A percentile compares a stretch with the other conserved stretches of the same genome.
Evolutionary conservation across 805 yeast genomes (phyloP).

Genomic region (Wickerhamomyces xylosicus): DNA sequence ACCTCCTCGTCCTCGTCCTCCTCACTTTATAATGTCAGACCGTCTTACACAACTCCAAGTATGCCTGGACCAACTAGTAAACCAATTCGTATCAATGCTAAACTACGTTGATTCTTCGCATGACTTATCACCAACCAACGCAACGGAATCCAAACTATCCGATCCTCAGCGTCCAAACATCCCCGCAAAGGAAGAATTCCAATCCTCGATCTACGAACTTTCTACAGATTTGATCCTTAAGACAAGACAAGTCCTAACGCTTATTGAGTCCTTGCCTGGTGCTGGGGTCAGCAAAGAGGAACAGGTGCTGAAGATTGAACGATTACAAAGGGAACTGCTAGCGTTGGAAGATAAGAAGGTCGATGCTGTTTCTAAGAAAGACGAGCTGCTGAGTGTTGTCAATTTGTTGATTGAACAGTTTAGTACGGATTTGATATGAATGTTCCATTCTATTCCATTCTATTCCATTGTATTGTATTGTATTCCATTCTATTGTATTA

Average conservation of each 20-base stretch:
- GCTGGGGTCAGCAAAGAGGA: slow-evolving; percentile 73
- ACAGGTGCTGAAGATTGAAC: slow-evolving; percentile 56
- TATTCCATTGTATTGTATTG: too few species aligned
- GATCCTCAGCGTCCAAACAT: slow-evolving; percentile 57
- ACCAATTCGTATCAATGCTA: slow-evolving; percentile 69
- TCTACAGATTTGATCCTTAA: slow-evolving; percentile 79
- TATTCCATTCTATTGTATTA: too few species aligned
- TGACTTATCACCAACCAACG: slow-evolving; percentile 39
- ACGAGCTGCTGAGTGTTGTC: slow-evolving; percentile 47
- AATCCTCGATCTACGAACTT: slow-evolving; percentile 56
- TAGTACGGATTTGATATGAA: slow-evolving; percentile 23
- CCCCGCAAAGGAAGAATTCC: slow-evolving; percentile 24
- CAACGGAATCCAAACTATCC: slow-evolving; percentile 41
- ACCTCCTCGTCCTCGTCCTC: too few species aligned
- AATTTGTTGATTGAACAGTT: slow-evolving; percentile 52
- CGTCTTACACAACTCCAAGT: slow-evolving; percentile 83
- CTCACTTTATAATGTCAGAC: slow-evolving; percentile 65
- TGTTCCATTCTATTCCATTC: too few species aligned
- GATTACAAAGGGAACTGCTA: slow-evolving; percentile 50
- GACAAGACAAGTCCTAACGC: slow-evolving; percentile 74
- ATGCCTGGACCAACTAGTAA: slow-evolving; percentile 71
- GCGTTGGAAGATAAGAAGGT: slow-evolving; percentile 49
- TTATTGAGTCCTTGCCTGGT: slow-evolving; percentile 88
- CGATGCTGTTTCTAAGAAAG: slow-evolving; percentile 52
- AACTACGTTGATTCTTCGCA: slow-evolving; percentile 74